Evolutionary conservation across 2,329 filamentous ascomycete genomes (phyloP).

Genomic region (Fusarium armeniacum): DNA sequence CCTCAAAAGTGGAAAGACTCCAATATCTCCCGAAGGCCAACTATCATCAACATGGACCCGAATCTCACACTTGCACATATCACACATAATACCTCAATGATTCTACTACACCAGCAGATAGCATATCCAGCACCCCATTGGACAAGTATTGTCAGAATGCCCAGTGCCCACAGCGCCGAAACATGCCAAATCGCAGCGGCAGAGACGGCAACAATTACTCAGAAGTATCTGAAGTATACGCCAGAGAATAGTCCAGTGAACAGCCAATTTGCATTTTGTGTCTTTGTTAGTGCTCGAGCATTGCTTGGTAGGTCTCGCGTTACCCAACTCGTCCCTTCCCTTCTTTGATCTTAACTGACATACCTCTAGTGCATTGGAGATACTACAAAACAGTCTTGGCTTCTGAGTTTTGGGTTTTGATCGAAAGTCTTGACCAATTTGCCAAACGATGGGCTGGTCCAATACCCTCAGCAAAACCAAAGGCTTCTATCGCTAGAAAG

Average conservation of each 20-base stretch:
- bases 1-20: conserved; percentile 55
- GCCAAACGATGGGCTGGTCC: conserved; percentile 49
- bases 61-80: conserved; percentile 65
- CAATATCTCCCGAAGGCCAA: conserved; percentile 48
- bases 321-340: accelerated
- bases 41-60: conserved; percentile 59
- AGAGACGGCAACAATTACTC: conserved; percentile 61
- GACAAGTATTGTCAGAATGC: conserved; percentile 51
- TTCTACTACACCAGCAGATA: conserved; percentile 63
- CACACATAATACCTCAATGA: conserved; percentile 65
- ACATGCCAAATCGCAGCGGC: conserved; percentile 62
- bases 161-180: conserved; percentile 62
- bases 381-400: conserved; percentile 38
- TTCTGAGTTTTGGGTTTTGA: conserved; percentile 50
- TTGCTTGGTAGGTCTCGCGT: conserved; percentile 50
- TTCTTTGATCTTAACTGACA: accelerated
- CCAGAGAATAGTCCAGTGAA: conserved; percentile 37
- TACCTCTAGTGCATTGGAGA: conserved; percentile 32
- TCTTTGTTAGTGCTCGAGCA: conserved; percentile 61
- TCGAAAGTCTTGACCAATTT: conserved; percentile 52
- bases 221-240: conserved; percentile 61
- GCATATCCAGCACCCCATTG: conserved; percentile 58
- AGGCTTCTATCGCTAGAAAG: conserved; percentile 16
- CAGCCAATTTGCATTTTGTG: conserved; percentile 61
- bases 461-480: not conserved